phyloP scores from a whole-genome alignment of 73 alveolate species.

The Stentor coeruleus region DNA sequence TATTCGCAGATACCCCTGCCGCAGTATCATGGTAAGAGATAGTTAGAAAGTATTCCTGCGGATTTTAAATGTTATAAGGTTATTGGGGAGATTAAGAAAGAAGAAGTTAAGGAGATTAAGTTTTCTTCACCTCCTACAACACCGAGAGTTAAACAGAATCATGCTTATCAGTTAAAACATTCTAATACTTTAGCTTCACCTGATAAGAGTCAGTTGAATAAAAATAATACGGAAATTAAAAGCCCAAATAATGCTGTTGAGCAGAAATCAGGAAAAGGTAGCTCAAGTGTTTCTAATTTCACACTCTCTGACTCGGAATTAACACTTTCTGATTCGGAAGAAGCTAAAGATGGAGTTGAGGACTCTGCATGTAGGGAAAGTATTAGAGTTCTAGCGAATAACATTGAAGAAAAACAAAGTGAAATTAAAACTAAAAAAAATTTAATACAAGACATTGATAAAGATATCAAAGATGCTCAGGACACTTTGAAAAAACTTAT shows the following conservation, averaged over 20 bases:
- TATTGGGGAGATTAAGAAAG: background rate
- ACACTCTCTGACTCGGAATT: conserved; percentile 5
- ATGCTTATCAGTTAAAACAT: background rate
- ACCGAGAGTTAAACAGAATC: background rate
- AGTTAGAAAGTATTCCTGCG: conserved; percentile 18
- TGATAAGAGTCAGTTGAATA: too few relatives aligned
- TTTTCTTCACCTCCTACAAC: background rate
- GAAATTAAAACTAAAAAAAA: background rate
- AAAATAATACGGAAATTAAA: background rate
- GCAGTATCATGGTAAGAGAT: background rate
- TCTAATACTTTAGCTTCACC: too few relatives aligned
- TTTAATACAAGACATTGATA: background rate
- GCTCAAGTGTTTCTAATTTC: background rate
- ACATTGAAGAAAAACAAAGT: background rate
- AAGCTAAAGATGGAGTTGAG: background rate
- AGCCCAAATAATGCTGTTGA: background rate
- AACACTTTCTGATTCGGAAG: background rate
- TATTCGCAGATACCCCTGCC: conserved; percentile 9
- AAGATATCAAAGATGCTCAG: background rate
- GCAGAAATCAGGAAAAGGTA: background rate
- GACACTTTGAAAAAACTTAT: background rate
- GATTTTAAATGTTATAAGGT: conserved; percentile 20
- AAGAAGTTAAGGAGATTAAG: background rate
- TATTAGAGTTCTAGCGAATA: background rate
- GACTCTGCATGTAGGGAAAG: background rate